A percentile compares a stretch with the other conserved stretches of the same genome.
phyloP scores from a whole-genome alignment of 2,329 filamentous ascomycete genomes.

The Colletotrichum spaethianum region DNA sequence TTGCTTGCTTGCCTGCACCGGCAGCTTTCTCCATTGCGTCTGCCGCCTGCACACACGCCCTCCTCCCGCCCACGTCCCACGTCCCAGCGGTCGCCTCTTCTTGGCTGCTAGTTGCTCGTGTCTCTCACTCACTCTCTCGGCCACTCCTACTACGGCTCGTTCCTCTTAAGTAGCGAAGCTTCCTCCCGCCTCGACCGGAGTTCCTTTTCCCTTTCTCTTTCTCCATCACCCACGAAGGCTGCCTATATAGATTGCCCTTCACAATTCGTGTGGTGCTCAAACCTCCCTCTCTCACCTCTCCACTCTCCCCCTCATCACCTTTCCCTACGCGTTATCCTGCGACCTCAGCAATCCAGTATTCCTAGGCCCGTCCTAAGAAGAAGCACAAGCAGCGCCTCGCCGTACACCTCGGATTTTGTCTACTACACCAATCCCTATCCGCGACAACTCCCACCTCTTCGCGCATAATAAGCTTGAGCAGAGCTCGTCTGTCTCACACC shows the following conservation, averaged over 20 bases:
- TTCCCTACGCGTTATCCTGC: constrained; percentile 41
- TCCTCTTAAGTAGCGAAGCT: constrained; percentile 43
- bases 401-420: constrained; percentile 22
- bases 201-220: constrained; percentile 40
- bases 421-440: constrained; percentile 29
- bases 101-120: constrained; percentile 33
- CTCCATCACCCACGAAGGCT: constrained; percentile 45
- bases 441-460: constrained; percentile 25
- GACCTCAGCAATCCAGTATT: constrained; percentile 39
- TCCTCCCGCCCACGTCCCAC: constrained; percentile 13
- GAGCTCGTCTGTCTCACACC: constrained; percentile 39
- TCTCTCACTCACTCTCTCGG: constrained; percentile 21
- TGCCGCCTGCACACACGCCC: constrained; percentile 11
- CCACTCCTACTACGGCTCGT: constrained; percentile 28
- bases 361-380: constrained; percentile 40
- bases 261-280: constrained; percentile 44
- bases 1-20: constrained; percentile 4
- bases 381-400: constrained; percentile 32
- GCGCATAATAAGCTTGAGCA: constrained; percentile 41
- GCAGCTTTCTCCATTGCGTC: constrained; percentile 6
- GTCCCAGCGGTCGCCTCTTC: constrained; percentile 19
- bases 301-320: constrained; percentile 36
- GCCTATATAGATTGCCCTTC: constrained; percentile 41
- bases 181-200: constrained; percentile 32
- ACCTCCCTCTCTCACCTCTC: constrained; percentile 35